phyloP scores from a whole-genome alignment of 305 asterid genomes.

The Fraxinus greggii region DNA sequence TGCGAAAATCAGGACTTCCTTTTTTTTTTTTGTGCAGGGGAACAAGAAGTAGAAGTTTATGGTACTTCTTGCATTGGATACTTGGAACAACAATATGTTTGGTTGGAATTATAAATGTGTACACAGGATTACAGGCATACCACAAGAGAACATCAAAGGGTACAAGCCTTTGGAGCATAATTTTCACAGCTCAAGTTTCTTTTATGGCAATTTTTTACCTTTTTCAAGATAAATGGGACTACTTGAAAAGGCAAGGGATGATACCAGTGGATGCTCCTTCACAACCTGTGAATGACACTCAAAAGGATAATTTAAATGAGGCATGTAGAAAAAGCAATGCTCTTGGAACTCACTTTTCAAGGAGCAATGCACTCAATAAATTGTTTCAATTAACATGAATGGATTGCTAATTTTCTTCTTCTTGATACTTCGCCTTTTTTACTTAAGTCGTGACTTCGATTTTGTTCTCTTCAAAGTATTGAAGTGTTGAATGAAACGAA shows the following conservation, averaged over 20 bases:
- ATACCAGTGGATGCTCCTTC: conserved; percentile 3
- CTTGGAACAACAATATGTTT: conserved; percentile 56
- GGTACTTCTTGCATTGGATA: conserved; percentile 77
- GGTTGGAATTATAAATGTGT: conserved; percentile 58
- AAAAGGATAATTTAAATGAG: conserved; percentile 33
- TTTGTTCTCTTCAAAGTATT: neutral
- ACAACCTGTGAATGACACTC: conserved; percentile 30
- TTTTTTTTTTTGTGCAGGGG: conserved; percentile 41
- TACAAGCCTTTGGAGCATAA: conserved; percentile 47
- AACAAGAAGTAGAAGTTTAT: conserved; percentile 44
- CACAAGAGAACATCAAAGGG: conserved; percentile 54
- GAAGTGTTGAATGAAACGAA: neutral
- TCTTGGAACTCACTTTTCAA: conserved; percentile 57
- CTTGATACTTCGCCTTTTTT: neutral
- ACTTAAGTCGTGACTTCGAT: neutral
- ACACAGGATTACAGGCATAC: conserved; percentile 66
- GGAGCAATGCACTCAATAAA: conserved; percentile 62
- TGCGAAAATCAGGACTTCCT: neutral
- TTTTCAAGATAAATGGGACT: conserved; percentile 81
- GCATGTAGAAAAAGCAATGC: conserved; percentile 64
- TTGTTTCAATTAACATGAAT: conserved; percentile 29
- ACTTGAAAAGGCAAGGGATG: conserved; percentile 54
- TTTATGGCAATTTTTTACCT: conserved; percentile 69
- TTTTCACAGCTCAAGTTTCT: conserved; percentile 70
- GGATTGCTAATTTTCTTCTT: neutral